Conservation (phyloP, 306 rosid genomes). For the Abrus precatorius region DNA sequence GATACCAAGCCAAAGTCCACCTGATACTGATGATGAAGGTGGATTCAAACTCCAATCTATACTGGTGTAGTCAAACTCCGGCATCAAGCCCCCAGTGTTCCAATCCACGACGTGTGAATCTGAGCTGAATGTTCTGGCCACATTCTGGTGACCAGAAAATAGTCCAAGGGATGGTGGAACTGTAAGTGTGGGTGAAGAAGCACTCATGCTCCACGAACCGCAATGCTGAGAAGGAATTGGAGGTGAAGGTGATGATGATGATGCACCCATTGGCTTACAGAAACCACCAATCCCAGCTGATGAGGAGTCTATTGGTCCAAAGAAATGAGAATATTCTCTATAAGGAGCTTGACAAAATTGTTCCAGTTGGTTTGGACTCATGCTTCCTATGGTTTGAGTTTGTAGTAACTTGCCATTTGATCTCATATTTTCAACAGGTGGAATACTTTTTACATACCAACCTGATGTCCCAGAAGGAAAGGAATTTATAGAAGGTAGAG, state of each 20-base stretch:
- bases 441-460: slow-evolving; percentile 62
- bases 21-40: slow-evolving; percentile 50
- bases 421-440: slow-evolving; percentile 54
- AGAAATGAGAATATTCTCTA: slow-evolving; percentile 45
- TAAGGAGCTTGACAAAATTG: slow-evolving; percentile 68
- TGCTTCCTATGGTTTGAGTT: slow-evolving; percentile 46
- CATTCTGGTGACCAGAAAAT: slow-evolving; percentile 67
- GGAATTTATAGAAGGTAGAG: slow-evolving; percentile 58
- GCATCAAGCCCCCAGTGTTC: slow-evolving; percentile 64
- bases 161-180: slow-evolving; percentile 86
- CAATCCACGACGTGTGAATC: slow-evolving; percentile 68
- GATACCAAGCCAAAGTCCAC: slow-evolving; percentile 66
- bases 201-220: slow-evolving; percentile 61
- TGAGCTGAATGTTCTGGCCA: slow-evolving; percentile 64
- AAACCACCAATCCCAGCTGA: slow-evolving; percentile 55
- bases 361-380: slow-evolving; percentile 40
- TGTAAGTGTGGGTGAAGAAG: slow-evolving; percentile 58
- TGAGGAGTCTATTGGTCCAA: slow-evolving; percentile 55
- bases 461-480: slow-evolving; percentile 62
- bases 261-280: slow-evolving; percentile 63
- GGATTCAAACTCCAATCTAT: slow-evolving; percentile 86
- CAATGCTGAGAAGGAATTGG: slow-evolving; percentile 45
- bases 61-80: slow-evolving; percentile 69
- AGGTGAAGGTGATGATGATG: slow-evolving; percentile 42
- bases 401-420: slow-evolving; percentile 63